A percentile compares a stretch with the other conserved stretches of the same genome.
phyloP scores from a whole-genome alignment of 2,329 filamentous ascomycete genomes.

The Colletotrichum gigasporum region DNA sequence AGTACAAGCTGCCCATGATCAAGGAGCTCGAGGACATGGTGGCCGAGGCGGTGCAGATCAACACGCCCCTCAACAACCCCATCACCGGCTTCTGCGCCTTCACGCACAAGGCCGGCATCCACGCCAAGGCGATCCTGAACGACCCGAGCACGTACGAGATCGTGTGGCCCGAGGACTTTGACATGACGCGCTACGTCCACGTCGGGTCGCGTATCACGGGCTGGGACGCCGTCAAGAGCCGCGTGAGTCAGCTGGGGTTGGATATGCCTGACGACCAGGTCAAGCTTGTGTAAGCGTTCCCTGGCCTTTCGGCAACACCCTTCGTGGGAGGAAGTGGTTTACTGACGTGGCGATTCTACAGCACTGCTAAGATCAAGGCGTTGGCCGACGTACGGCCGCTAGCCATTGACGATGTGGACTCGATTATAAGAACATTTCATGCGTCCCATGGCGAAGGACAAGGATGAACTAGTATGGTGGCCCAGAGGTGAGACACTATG shows the following conservation, averaged over 20 bases:
- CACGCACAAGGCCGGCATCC: conserved; percentile 80
- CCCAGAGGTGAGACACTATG: no score
- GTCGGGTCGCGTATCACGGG: conserved; percentile 85
- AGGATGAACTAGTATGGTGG: no score
- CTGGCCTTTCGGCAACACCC: no score
- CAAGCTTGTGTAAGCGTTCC: conserved; percentile 62
- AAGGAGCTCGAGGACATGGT: conserved; percentile 77
- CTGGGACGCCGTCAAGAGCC: conserved; percentile 95
- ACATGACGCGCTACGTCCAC: conserved; percentile 86
- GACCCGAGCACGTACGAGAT: conserved; percentile 84
- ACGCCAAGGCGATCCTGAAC: conserved; percentile 83
- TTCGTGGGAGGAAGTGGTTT: not conserved
- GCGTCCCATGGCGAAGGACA: no score
- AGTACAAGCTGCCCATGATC: conserved; percentile 89
- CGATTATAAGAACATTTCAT: conserved; percentile 84
- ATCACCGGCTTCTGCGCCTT: conserved; percentile 77
- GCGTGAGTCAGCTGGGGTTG: conserved; percentile 84
- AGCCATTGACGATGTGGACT: conserved; percentile 90
- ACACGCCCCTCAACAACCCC: conserved; percentile 84
- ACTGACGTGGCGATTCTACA: not conserved
- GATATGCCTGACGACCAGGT: conserved; percentile 79
- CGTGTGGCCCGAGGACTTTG: conserved; percentile 86
- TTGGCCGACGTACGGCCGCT: conserved; percentile 86
- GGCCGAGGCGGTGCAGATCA: conserved; percentile 78
- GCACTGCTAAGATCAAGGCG: conserved; percentile 88